Evolutionary conservation across 352 stramenopile species (phyloP).

Genomic region (Phytophthora nicotianae): DNA sequence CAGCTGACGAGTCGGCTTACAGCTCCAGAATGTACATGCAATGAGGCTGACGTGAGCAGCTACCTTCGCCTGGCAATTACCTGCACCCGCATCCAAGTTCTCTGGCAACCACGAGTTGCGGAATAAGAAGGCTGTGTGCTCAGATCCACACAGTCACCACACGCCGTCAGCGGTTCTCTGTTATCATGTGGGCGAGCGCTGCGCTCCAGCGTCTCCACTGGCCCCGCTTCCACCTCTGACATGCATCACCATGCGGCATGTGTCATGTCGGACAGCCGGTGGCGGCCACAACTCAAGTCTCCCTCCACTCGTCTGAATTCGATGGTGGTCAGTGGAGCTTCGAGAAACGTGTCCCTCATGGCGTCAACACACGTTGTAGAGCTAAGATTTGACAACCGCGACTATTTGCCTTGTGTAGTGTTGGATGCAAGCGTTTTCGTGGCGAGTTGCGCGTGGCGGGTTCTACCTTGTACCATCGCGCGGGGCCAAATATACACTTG

Average conservation of each 20-base stretch:
- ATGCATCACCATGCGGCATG: slow-evolving; percentile 1
- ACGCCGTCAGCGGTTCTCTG: not conserved
- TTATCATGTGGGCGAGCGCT: slow-evolving; percentile 2
- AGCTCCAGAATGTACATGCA: not conserved
- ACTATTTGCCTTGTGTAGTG: not conserved
- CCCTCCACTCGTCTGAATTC: slow-evolving; percentile 3
- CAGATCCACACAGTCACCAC: not conserved
- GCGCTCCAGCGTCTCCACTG: slow-evolving; percentile 3
- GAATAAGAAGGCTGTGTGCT: not conserved
- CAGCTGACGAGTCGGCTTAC: too few relatives aligned
- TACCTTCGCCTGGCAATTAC: not conserved
- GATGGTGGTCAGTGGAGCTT: not conserved
- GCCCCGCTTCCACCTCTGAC: not conserved
- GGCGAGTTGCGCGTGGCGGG: too few relatives aligned
- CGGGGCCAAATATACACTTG: not conserved
- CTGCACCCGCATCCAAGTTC: slow-evolving; percentile 5
- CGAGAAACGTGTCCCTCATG: slow-evolving; percentile 1
- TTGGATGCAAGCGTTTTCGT: too few relatives aligned
- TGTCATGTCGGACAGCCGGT: slow-evolving; percentile 1
- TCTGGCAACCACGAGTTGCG: not conserved
- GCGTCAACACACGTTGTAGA: slow-evolving; percentile 1
- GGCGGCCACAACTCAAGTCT: not conserved
- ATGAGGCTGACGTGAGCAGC: not conserved
- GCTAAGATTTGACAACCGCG: not conserved
- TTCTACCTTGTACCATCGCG: not conserved